Base-by-base conservation (phyloP, 2,329 filamentous ascomycete genomes). In the Nigrospora osmanthi region DNA sequence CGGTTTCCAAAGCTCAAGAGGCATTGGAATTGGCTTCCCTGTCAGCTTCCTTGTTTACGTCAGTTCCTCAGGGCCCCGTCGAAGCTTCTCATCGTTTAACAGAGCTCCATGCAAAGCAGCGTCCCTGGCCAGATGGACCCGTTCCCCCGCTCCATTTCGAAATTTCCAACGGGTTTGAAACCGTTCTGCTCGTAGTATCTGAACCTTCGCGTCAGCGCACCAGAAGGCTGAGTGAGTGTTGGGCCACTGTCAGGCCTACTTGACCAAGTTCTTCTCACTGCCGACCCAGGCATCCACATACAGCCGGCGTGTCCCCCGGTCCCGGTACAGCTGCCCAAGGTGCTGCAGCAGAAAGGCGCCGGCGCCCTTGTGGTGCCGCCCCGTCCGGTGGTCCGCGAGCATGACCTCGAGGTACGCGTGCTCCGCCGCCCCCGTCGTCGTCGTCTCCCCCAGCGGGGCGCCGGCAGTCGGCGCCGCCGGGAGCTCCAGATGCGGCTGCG, bases 261-360 rank as follows among this genome's bases (percentile, higher is more conserved):
- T 33, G 35, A 53, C 51, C 38, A 61, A 40, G 17, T 51, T 53
- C 23, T 49, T 46, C 19, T 49, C 47, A 12, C 51, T 57, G 35
- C 59, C 54, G 6, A 49, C 48, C 57, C 57, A 60, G 34, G 54
- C 58, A 35, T 60, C 58, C 7, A 63, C 44, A 41, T 53, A 62
- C 9, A 61, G 47, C 17, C n/a, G 11, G 11, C 19, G 3, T 7
- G n/a, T 7, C 9, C 38, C 38, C n/a, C 31, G 17, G 10, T 45
- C 44, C 28, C 35, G 46, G 40, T 49, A 54, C 4, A 45, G 49
- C 16, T 45, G 47, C 12, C 49, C 49, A 30, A 37, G 42, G 44
- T 39, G 45, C 46, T 34, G 41, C 17, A 49, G 49, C 36, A 52
- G 37, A 16, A 47, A 44, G 32, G 42, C 42, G 0, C 51, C 47